A percentile compares a stretch with the other conserved stretches of the same genome.
Conservation (phyloP, 179 eudicot genomes). For the Beta macrorhiza region DNA sequence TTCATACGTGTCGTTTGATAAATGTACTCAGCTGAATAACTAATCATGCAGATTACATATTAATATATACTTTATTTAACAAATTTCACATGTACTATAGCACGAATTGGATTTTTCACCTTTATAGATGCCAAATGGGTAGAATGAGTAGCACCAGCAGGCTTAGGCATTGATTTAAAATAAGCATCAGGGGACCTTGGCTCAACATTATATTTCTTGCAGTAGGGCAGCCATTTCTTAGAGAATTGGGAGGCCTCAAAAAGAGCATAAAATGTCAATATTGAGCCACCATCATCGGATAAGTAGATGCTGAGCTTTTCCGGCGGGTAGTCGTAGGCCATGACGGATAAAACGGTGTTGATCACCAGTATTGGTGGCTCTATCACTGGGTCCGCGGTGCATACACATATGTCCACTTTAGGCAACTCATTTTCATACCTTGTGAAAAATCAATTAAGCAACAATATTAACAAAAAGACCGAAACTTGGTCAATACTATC, state of each 20-base stretch:
- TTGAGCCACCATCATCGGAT: conserved; percentile 58
- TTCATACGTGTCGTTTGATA: no score
- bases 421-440: conserved; percentile 53
- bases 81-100: background rate
- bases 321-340: conserved; percentile 58
- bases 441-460: background rate
- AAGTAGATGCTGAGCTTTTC: conserved; percentile 52
- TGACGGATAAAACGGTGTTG: conserved; percentile 56
- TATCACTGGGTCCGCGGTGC: conserved; percentile 60
- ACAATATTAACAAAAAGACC: background rate
- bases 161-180: conserved; percentile 35
- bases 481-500: no score
- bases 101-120: conserved; percentile 10
- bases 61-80: no score
- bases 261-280: conserved; percentile 53
- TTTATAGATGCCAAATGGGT: conserved; percentile 36
- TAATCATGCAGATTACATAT: no score
- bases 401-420: conserved; percentile 54
- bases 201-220: conserved; percentile 43
- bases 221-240: conserved; percentile 53
- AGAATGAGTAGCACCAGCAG: conserved; percentile 27
- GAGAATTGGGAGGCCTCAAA: conserved; percentile 45
- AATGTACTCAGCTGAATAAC: no score
- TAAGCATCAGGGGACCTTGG: conserved; percentile 56
- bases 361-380: conserved; percentile 68